Evolutionary conservation across 2,329 filamentous ascomycete genomes (phyloP).

Genomic region (Epichloe brachyelytri): DNA sequence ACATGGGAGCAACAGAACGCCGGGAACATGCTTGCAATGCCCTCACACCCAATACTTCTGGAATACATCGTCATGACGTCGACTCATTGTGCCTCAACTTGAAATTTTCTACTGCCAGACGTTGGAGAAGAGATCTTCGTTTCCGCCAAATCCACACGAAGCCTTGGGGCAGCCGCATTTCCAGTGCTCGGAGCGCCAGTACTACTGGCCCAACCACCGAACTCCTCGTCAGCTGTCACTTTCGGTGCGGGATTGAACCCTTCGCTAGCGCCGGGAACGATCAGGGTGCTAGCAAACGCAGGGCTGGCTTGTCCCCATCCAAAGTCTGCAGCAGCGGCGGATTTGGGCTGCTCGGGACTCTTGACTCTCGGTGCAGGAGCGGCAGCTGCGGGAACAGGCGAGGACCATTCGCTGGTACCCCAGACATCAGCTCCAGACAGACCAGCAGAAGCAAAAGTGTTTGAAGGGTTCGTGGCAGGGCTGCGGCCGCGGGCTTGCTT

Average conservation of each 20-base stretch:
- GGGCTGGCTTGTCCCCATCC: constrained; percentile 37
- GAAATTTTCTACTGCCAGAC: constrained; percentile 60
- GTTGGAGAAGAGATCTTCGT: constrained; percentile 88
- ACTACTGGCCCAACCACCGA: constrained; percentile 86
- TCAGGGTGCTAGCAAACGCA: constrained; percentile 44
- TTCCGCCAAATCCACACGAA: constrained; percentile 46
- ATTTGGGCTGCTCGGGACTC: constrained; percentile 37
- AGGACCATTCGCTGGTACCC: constrained; percentile 75
- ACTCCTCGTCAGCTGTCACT: constrained; percentile 83
- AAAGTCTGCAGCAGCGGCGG: constrained; percentile 48
- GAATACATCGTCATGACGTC: neutral
- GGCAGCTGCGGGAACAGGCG: constrained; percentile 20
- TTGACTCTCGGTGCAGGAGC: constrained; percentile 31
- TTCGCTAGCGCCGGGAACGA: constrained; percentile 49
- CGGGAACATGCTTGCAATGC: constrained; percentile 16
- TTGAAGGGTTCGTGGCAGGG: constrained; percentile 22
- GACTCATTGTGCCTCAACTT: neutral
- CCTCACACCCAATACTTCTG: constrained; percentile 6
- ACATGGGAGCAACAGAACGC: constrained; percentile 19
- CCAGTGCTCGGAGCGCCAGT: constrained; percentile 29
- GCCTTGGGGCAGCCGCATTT: constrained; percentile 36
- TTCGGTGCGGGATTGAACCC: constrained; percentile 54
- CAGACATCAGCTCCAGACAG: constrained; percentile 57
- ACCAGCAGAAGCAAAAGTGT: constrained; percentile 25
- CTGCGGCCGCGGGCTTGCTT: constrained; percentile 30